A percentile compares a stretch with the other conserved stretches of the same genome.
Evolutionary conservation across 2,329 filamentous ascomycete species (phyloP).

Genomic region (Sporothrix schenckii): DNA sequence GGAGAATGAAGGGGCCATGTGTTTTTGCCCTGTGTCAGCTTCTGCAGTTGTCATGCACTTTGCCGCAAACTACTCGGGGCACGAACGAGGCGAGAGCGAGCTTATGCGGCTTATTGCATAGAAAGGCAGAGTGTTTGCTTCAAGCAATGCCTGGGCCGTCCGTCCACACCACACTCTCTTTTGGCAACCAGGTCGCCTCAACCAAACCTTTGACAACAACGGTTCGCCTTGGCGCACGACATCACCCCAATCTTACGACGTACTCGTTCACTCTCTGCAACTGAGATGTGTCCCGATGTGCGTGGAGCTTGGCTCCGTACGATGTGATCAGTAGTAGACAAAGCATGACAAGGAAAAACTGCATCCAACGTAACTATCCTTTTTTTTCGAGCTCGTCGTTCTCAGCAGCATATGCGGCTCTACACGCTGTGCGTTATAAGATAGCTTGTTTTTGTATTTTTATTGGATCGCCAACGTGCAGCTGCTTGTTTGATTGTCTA

Average conservation of each 20-base stretch:
- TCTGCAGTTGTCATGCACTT: slow-evolving; percentile 18
- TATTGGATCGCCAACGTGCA: not conserved
- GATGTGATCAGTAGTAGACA: not conserved
- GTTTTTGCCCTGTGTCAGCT: slow-evolving; percentile 8
- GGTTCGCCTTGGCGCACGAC: slow-evolving; percentile 10
- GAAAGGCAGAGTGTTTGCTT: not conserved
- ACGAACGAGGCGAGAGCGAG: not conserved
- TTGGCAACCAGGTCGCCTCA: slow-evolving; percentile 11
- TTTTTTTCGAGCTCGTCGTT: no score
- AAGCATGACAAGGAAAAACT: not conserved
- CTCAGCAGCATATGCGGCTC: not conserved
- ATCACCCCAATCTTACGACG: slow-evolving; percentile 5
- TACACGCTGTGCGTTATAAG: not conserved
- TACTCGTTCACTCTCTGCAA: not conserved
- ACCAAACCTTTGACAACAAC: slow-evolving; percentile 19
- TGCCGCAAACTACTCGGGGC: not conserved
- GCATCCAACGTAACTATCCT: no score
- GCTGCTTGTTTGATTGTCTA: not conserved
- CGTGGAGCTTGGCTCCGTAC: not conserved
- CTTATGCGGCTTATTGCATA: slow-evolving; percentile 1
- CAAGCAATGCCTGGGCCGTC: not conserved
- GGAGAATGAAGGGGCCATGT: slow-evolving; percentile 3
- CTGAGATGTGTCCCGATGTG: slow-evolving; percentile 5
- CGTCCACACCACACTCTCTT: not conserved
- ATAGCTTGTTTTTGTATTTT: not conserved